Conservation (phyloP, 352 stramenopile genomes). For the Phytopythium delawarense region DNA sequence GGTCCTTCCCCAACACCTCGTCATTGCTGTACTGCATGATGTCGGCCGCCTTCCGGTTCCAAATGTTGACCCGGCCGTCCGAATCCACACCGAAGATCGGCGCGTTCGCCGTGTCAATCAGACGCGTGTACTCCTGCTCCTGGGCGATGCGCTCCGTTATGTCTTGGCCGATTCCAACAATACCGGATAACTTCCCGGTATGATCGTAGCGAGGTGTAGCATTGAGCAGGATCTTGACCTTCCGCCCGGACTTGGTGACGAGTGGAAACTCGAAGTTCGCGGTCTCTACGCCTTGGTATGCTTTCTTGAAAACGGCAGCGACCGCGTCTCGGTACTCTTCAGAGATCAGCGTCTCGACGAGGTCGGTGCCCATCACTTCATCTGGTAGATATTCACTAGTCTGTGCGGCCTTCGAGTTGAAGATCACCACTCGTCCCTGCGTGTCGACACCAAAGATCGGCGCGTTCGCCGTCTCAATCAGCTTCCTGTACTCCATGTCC, state of each 20-base stretch:
- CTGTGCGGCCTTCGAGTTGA: slow-evolving; percentile 73
- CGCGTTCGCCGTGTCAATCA: slow-evolving; percentile 38
- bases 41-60: slow-evolving; percentile 83
- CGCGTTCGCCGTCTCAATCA: slow-evolving; percentile 90
- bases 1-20: slow-evolving; percentile 85
- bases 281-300: slow-evolving; percentile 35
- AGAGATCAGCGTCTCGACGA: slow-evolving; percentile 67
- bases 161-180: slow-evolving; percentile 49
- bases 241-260: slow-evolving; percentile 46
- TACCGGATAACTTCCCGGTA: slow-evolving; percentile 42
- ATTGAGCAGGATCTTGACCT: slow-evolving; percentile 60
- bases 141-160: slow-evolving; percentile 46
- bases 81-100: slow-evolving; percentile 70
- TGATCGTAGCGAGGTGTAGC: slow-evolving; percentile 63
- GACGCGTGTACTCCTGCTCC: slow-evolving; percentile 28
- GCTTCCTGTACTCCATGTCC: slow-evolving; percentile 65
- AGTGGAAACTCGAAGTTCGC: slow-evolving; percentile 67
- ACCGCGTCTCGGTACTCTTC: slow-evolving; percentile 32
- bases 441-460: slow-evolving; percentile 82
- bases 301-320: slow-evolving; percentile 29
- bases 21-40: slow-evolving; percentile 87
- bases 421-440: slow-evolving; percentile 53
- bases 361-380: slow-evolving; percentile 60
- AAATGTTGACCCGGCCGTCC: slow-evolving; percentile 68
- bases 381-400: slow-evolving; percentile 62